These are phyloP conservation scores for Pseudonectria buxi DNA, from an alignment of 2,329 filamentous ascomycete species.

Conservation along the genomic window DNA sequence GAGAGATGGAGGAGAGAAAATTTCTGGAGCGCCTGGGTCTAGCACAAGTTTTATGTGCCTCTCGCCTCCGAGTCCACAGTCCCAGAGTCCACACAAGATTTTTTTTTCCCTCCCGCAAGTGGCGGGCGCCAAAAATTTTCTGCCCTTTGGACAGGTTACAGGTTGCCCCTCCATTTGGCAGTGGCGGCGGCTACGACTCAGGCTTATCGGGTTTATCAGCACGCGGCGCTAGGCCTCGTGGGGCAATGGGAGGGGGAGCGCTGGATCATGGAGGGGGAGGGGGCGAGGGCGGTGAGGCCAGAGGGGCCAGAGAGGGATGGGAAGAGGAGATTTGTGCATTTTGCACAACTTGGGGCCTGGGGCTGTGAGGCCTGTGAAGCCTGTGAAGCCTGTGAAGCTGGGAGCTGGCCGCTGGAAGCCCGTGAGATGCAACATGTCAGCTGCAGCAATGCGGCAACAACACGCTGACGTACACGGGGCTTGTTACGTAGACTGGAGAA, in stretches of 20 bases:
- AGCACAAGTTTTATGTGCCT: constrained; percentile 29
- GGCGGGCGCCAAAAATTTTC: constrained; percentile 2
- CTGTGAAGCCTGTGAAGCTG: no score
- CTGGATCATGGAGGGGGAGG: constrained; percentile 2
- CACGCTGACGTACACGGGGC: no score
- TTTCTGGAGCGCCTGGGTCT: constrained; percentile 16
- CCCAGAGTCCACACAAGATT: constrained; percentile 14
- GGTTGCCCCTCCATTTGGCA: constrained; percentile 11
- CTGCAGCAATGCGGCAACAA: no score
- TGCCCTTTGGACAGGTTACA: neutral
- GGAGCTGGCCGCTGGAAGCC: no score
- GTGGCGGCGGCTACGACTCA: constrained; percentile 18
- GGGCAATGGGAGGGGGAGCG: neutral
- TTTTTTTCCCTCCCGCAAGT: constrained; percentile 19
- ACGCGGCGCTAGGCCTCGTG: constrained; percentile 11
- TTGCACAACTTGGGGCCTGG: no score
- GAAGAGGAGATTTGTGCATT: no score
- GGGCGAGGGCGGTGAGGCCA: constrained; percentile 21
- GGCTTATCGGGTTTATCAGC: constrained; percentile 28
- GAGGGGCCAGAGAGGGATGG: no score
- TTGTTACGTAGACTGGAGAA: no score
- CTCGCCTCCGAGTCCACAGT: constrained; percentile 20
- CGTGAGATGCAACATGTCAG: no score
- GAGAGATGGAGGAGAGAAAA: constrained; percentile 25
- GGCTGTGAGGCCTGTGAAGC: no score